These are phyloP conservation scores for Aspergillus jensenii DNA, from an alignment of 2,329 filamentous ascomycete species.

Conservation along the genomic window DNA sequence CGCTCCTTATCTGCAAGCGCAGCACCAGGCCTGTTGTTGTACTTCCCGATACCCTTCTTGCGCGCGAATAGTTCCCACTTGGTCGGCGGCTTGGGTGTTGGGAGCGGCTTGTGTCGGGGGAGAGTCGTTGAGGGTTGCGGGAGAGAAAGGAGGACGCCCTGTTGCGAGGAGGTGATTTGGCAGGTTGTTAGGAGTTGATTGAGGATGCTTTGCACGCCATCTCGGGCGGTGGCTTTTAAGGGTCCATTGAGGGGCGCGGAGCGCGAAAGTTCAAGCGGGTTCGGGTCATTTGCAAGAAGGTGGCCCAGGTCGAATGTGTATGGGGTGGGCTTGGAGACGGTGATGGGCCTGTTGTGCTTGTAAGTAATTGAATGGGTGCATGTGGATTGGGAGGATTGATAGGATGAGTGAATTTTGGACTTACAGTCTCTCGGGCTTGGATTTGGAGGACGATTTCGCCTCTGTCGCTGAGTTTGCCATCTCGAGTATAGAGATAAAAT, in stretches of 20 bases:
- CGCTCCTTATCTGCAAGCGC: slow-evolving; percentile 66
- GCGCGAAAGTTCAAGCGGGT: slow-evolving; percentile 66
- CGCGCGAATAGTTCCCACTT: slow-evolving; percentile 96
- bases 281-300: slow-evolving; percentile 82
- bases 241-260: slow-evolving; percentile 59
- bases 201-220: slow-evolving; percentile 87
- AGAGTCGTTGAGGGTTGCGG: slow-evolving; percentile 69
- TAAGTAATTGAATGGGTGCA: not conserved
- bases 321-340: slow-evolving; percentile 78
- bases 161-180: slow-evolving; percentile 65
- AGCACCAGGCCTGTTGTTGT: slow-evolving; percentile 64
- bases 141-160: slow-evolving; percentile 75
- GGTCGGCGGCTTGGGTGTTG: slow-evolving; percentile 75
- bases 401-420: slow-evolving; percentile 13
- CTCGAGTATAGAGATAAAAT: not conserved
- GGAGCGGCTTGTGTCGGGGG: slow-evolving; percentile 89
- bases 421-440: slow-evolving; percentile 44
- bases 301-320: slow-evolving; percentile 91
- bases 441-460: slow-evolving; percentile 18
- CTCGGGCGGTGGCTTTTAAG: slow-evolving; percentile 73
- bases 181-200: slow-evolving; percentile 93
- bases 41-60: slow-evolving; percentile 89
- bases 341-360: slow-evolving; percentile 49
- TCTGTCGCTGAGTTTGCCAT: slow-evolving; percentile 22
- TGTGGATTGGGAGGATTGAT: not conserved